phyloP scores from a whole-genome alignment of 192 early-diverging fungal genomes.

The Gamsiella multidivaricata region DNA sequence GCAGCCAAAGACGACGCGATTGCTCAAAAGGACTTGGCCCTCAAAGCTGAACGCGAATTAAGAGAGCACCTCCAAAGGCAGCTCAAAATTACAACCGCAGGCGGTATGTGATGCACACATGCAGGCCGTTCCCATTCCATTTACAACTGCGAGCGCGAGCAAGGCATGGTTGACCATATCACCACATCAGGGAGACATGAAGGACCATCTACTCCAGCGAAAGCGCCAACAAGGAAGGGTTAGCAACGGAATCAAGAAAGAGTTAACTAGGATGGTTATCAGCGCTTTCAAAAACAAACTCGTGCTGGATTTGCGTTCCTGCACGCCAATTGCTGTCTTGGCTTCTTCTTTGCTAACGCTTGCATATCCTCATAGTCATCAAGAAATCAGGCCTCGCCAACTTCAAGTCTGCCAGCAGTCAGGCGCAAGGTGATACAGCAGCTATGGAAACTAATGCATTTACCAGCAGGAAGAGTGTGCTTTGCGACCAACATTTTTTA shows the following conservation, averaged over 20 bases:
- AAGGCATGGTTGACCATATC: background rate
- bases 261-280: too few relatives aligned
- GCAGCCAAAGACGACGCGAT: slow-evolving; percentile 40
- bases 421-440: slow-evolving; percentile 31
- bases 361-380: background rate
- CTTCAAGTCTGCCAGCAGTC: slow-evolving; percentile 39
- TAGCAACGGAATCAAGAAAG: too few relatives aligned
- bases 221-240: too few relatives aligned
- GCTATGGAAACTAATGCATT: too few relatives aligned
- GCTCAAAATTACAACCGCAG: slow-evolving; percentile 26
- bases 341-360: background rate
- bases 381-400: slow-evolving; percentile 36
- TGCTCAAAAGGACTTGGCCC: slow-evolving; percentile 34
- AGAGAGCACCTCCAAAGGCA: slow-evolving; percentile 41
- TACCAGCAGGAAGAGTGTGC: background rate
- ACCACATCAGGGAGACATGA: too few relatives aligned
- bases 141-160: background rate
- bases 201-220: too few relatives aligned
- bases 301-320: background rate
- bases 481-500: background rate
- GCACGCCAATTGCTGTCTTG: too few relatives aligned
- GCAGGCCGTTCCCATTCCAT: background rate
- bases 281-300: too few relatives aligned
- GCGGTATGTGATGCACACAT: slow-evolving; percentile 27
- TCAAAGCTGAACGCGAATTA: slow-evolving; percentile 33